Conservation (phyloP, 2,329 filamentous ascomycete species). For the Botrytis byssoidea region DNA sequence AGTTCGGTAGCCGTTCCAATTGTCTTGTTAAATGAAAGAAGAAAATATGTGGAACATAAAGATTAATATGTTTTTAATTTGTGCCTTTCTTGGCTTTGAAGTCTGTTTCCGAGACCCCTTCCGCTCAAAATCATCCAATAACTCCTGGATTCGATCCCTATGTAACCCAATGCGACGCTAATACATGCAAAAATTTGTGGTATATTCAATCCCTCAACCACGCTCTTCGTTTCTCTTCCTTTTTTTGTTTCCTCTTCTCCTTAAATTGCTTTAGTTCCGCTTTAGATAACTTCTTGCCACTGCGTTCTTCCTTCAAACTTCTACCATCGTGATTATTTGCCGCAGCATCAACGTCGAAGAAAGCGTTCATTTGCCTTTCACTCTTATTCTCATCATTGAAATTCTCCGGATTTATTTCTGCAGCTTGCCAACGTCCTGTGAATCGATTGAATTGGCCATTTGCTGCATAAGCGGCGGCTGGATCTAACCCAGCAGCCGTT, state of each 20-base stretch:
- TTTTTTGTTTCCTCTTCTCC: slow-evolving; percentile 82
- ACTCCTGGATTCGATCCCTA: slow-evolving; percentile 1
- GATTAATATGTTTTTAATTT: not conserved
- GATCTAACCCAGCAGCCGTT: slow-evolving; percentile 41
- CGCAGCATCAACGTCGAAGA: slow-evolving; percentile 92
- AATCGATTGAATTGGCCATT: slow-evolving; percentile 86
- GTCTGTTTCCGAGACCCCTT: not conserved
- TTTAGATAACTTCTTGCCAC: slow-evolving; percentile 79
- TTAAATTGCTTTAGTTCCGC: slow-evolving; percentile 88
- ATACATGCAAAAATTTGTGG: slow-evolving; percentile 4
- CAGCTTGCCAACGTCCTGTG: slow-evolving; percentile 77
- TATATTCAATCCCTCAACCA: slow-evolving; percentile 57
- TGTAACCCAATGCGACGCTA: not conserved
- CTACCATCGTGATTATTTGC: slow-evolving; percentile 87
- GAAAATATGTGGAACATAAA: not conserved
- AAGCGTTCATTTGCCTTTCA: slow-evolving; percentile 84
- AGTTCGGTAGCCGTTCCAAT: not conserved
- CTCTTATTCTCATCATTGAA: slow-evolving; percentile 88
- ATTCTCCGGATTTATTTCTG: slow-evolving; percentile 66
- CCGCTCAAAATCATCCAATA: slow-evolving; percentile 7
- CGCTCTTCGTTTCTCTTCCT: slow-evolving; percentile 89
- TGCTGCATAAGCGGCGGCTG: slow-evolving; percentile 58
- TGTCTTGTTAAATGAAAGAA: not conserved
- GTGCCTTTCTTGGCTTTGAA: not conserved
- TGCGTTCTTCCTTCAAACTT: slow-evolving; percentile 87